phyloP scores from a whole-genome alignment of 2,329 filamentous ascomycete genomes.

The Cladosporium velox region DNA sequence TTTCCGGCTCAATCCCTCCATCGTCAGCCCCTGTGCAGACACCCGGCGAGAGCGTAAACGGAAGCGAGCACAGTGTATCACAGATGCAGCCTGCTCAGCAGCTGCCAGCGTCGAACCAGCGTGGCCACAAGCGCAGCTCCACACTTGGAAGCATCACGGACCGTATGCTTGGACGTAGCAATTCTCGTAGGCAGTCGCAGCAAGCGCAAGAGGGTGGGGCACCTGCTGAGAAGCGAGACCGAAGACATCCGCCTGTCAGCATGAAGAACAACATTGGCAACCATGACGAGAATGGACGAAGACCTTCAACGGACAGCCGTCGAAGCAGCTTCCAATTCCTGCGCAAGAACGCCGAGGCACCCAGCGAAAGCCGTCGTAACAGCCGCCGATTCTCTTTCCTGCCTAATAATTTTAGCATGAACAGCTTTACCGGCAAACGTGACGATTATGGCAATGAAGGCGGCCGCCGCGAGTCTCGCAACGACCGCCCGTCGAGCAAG shows the following conservation, averaged over 20 bases:
- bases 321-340: conserved; percentile 54
- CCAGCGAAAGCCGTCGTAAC: conserved; percentile 40
- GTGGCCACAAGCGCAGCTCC: conserved; percentile 65
- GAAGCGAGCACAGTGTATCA: conserved; percentile 54
- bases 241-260: conserved; percentile 84
- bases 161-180: conserved; percentile 76
- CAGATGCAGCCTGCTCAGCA: conserved; percentile 43
- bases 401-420: conserved; percentile 51
- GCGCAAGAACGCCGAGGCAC: conserved; percentile 47
- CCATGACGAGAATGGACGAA: conserved; percentile 53
- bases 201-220: conserved; percentile 44
- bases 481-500: conserved; percentile 38
- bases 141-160: conserved; percentile 65
- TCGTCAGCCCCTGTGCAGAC: background rate
- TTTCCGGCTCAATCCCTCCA: conserved; percentile 63
- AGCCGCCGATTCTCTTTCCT: conserved; percentile 54
- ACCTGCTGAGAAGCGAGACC: conserved; percentile 60
- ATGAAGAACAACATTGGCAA: conserved; percentile 74
- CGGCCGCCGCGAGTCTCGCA: conserved; percentile 24
- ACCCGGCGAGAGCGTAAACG: conserved; percentile 35
- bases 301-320: conserved; percentile 51
- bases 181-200: conserved; percentile 36
- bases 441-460: conserved; percentile 38
- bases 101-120: conserved; percentile 35
- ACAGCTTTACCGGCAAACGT: conserved; percentile 42